These are phyloP conservation scores for Chlorella sp. DNA, from an alignment of 139 green algal genomes.

Conservation along the genomic window DNA sequence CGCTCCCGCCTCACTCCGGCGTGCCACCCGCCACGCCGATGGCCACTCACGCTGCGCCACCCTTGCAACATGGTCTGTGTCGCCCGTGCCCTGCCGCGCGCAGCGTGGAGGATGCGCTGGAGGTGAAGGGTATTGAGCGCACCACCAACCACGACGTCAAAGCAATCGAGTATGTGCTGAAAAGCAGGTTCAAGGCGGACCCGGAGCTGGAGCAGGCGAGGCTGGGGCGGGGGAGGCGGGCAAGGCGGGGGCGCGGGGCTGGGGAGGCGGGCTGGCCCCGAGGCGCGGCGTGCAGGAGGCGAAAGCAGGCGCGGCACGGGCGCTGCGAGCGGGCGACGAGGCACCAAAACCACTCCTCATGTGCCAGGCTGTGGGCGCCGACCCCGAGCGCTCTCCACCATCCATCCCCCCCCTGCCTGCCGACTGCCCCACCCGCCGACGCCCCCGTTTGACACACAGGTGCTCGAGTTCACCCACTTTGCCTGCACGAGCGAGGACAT, in stretches of 20 bases:
- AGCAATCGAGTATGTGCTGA: constrained; percentile 98
- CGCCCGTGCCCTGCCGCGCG: no score
- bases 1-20: no score
- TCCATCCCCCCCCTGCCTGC: not conserved
- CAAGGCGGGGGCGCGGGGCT: not conserved
- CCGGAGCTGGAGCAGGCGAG: constrained; percentile 62
- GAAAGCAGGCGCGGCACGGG: not conserved
- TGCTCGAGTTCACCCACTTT: constrained; percentile 99
- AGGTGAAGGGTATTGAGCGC: constrained; percentile 88
- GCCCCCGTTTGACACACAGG: constrained; percentile 11
- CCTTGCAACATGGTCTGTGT: no score
- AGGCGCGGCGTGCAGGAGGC: no score
- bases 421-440: not conserved
- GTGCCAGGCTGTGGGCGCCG: not conserved
- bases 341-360: no score
- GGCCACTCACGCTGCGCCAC: no score
- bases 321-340: no score
- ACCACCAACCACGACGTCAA: constrained; percentile 99
- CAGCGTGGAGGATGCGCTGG: constrained; percentile 69
- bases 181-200: constrained; percentile 68
- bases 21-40: no score
- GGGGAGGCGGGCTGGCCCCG: not conserved
- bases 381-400: not conserved
- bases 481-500: constrained; percentile 98
- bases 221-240: not conserved